Evolutionary conservation across 148 eudicot species (phyloP).

Genomic region (Amaranthus hypochondriacus): DNA sequence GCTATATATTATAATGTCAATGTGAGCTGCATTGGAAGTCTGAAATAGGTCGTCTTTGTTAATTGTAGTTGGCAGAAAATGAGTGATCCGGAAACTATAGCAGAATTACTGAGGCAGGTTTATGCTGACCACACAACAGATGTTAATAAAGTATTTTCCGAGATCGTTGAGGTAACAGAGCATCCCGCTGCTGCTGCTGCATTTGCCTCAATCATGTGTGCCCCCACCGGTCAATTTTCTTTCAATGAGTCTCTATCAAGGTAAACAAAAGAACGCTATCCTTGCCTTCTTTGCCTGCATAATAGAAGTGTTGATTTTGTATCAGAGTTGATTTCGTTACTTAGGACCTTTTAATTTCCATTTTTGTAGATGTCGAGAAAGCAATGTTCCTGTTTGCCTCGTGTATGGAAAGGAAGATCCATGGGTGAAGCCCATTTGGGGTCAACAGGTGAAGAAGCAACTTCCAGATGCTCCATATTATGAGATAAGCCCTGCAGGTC

Average conservation of each 20-base stretch:
- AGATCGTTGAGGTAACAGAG: slow-evolving; percentile 64
- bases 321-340: slow-evolving; percentile 2
- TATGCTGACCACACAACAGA: slow-evolving; percentile 90
- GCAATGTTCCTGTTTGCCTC: slow-evolving; percentile 63
- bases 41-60: slow-evolving; percentile 10
- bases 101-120: slow-evolving; percentile 79
- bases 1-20: not conserved
- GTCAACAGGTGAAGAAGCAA: slow-evolving; percentile 73
- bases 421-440: slow-evolving; percentile 93
- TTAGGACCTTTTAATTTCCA: slow-evolving; percentile 16
- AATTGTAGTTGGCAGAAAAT: slow-evolving; percentile 84
- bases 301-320: too few species aligned
- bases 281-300: not conserved
- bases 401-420: slow-evolving; percentile 96
- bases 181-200: slow-evolving; percentile 98
- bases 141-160: slow-evolving; percentile 73
- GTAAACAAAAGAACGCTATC: slow-evolving; percentile 26
- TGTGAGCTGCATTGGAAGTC: not conserved
- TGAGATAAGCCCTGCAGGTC: slow-evolving; percentile 93
- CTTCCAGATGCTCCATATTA: slow-evolving; percentile 84
- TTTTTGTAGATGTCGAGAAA: slow-evolving; percentile 48
- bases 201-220: slow-evolving; percentile 87
- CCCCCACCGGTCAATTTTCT: slow-evolving; percentile 68
- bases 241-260: slow-evolving; percentile 67
- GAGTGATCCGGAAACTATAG: slow-evolving; percentile 81